Conservation (phyloP, 495 filamentous ascomycete species). For the Echria macrotheca region DNA sequence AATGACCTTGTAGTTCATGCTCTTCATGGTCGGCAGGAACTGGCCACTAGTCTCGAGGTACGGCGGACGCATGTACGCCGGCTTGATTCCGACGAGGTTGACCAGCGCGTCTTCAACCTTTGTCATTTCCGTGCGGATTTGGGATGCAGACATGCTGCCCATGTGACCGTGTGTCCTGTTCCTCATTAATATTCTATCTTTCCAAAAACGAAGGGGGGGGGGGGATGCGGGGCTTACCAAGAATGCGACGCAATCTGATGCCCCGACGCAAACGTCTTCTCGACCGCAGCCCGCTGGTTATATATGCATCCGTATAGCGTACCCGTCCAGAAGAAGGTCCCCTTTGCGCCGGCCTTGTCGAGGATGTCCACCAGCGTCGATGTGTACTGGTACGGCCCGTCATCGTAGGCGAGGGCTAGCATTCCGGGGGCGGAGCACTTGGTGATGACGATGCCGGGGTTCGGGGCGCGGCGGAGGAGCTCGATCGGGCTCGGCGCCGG, state of each 20-base stretch:
- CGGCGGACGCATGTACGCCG: constrained; percentile 50
- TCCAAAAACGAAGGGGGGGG: too few relatives aligned
- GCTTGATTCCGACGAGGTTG: constrained; percentile 49
- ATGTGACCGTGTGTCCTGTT: constrained; percentile 45
- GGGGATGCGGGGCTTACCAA: constrained; percentile 28
- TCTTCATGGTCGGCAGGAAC: constrained; percentile 38
- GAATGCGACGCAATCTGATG: constrained; percentile 50
- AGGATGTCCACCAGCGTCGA: constrained; percentile 60
- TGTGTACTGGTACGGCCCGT: constrained; percentile 68
- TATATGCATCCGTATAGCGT: constrained; percentile 55
- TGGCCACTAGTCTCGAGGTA: constrained; percentile 45
- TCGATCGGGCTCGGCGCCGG: constrained; percentile 31
- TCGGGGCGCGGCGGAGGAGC: constrained; percentile 32
- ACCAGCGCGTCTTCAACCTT: constrained; percentile 46
- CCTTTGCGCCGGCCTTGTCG: constrained; percentile 54
- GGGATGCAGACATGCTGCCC: constrained; percentile 32
- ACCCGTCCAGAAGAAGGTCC: constrained; percentile 52
- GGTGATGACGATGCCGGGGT: constrained; percentile 35
- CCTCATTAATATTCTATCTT: too few relatives aligned
- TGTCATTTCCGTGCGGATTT: constrained; percentile 45
- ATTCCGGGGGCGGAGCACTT: constrained; percentile 38
- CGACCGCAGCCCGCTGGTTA: constrained; percentile 40
- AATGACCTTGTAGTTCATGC: constrained; percentile 49
- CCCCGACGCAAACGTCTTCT: constrained; percentile 43
- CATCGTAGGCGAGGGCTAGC: constrained; percentile 60